Percentiles rank a stretch among this genome's conserved stretches.
Evolutionary conservation across 441 rosid species (phyloP).

Genomic region (Erodium moschatum): DNA sequence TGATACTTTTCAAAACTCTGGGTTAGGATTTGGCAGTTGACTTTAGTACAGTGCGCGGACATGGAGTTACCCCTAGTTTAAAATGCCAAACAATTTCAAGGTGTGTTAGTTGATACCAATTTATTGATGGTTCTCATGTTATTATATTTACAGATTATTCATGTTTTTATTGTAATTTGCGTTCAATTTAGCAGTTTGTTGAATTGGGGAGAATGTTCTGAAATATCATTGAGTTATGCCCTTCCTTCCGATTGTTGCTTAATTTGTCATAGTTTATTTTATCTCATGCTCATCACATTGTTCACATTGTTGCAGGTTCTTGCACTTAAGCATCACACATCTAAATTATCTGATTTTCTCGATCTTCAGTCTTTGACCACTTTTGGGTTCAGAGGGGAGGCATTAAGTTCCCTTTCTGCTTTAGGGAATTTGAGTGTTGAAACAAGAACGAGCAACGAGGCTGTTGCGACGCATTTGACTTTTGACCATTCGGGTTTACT

Average conservation of each 20-base stretch:
- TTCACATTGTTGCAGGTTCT: conserved; percentile 44
- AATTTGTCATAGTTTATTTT: background rate
- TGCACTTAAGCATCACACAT: conserved; percentile 86
- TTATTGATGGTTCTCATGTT: too few relatives aligned
- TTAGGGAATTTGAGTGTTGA: conserved; percentile 76
- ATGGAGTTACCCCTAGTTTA: too few relatives aligned
- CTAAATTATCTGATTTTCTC: conserved; percentile 65
- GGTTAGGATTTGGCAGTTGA: too few relatives aligned
- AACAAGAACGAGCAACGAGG: conserved; percentile 63
- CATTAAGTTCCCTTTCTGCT: conserved; percentile 86
- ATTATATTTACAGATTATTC: background rate
- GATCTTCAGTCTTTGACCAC: conserved; percentile 74
- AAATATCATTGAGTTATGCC: too few relatives aligned
- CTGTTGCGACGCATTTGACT: conserved; percentile 68
- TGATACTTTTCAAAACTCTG: too few relatives aligned
- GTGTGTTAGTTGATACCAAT: too few relatives aligned
- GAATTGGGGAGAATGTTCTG: too few relatives aligned
- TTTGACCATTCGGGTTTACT: conserved; percentile 76
- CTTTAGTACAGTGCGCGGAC: too few relatives aligned
- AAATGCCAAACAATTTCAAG: too few relatives aligned
- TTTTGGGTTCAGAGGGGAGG: conserved; percentile 96
- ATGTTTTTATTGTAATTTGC: background rate
- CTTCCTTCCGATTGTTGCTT: background rate
- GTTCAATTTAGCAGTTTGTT: background rate
- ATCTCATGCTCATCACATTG: background rate